Base-by-base conservation (phyloP, 768 basidiomycete genomes). In the Leccinum ochraceum region DNA sequence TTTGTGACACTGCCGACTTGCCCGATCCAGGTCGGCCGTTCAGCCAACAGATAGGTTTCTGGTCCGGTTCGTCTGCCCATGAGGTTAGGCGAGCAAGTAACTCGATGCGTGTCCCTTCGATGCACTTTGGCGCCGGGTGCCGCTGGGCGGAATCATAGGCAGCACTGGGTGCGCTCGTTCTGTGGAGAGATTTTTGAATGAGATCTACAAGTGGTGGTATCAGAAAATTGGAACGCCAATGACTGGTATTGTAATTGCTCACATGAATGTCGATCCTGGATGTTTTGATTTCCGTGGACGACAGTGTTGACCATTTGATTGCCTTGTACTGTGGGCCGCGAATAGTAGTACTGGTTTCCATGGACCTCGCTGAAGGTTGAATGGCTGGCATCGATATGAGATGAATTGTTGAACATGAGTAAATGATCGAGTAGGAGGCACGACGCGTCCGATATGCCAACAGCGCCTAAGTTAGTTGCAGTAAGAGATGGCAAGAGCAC, bases 41-140 rank as follows among this genome's bases (percentile, higher is more conserved):
- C 28, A 69, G 64, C 69, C 71, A 74, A 39, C 68, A 70, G 11
- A 67, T 55, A 1, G 60, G 13, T 14, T 60, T 59, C 37, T 58
- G 28, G 52, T 57, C 57, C 1, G 42, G 51, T 53, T 37, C 60
- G 3, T 67, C 63, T 26, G 55, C 36, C 68, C 68, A 67, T 6
- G 63, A 60, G 2, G 60, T 30, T 2, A 69, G 46, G 9, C 59
- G 63, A 26, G 56, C 57, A 9, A 69, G 63, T 5, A 70, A 39
- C 34, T 65, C 68, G 58, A 56, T 13, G 22, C 68, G 68, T 2
- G 68, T 69, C 16, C 68, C 68, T 50, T 66, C 68, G 30, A 67
- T 63, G 51, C 68, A 69, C 48, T 60, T 69, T 44, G 66, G 58
- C 3, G 68, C 66, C 3, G 66, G 66, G 51, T 63, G 42, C 3